Evolutionary conservation across 371 early-diverging fungal genomes (phyloP), one percentile per base, ranked within the genome.

Genomic region (Rhizopus delemar): DNA sequence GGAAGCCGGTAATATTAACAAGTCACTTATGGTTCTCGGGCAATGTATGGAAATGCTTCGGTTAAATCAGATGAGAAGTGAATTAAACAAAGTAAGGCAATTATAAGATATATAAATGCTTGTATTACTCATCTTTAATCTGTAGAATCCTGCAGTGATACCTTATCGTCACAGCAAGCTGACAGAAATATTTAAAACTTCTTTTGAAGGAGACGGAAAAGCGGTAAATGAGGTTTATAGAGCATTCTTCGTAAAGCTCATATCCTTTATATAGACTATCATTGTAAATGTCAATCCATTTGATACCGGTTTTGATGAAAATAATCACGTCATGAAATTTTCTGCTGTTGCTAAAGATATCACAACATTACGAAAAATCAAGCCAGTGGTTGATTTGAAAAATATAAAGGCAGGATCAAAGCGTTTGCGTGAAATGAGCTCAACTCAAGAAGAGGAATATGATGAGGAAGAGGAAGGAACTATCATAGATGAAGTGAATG

Each of bases 1-100:
- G 56, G 99, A 99, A 69, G 93, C 93, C 0, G 95, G 94, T 13
- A 91, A 92, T 60, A 97, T 98, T 68, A 99, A 99, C 77, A 86
- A 88, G 63, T 92, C 94, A 32, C 82, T 99, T 38, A 90, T 97
- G 77, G 94, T 95, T 0, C 83, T 99, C 0, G 95, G 97, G 32
- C 99, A 97, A 57, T 89, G 90, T 63, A 78, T 90, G 77, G 88
- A 90, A 46, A 80, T 82, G 0, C 57, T 86, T 12, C 69, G 87
- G 31, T 60, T 71, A 28, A 89, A 90, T 67, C 88, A 87, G 57
- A 41, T 69, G 8, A 74, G 68, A 22, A 41, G 61, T 6, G 69
- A 73, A 8, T 63, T 70, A 43, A 77, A 74, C 41, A 80, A 78
- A 57, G 16, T 8, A 22, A 16, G 5, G 29, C 39, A 31, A 41